Evolutionary conservation across 208 protist genomes (phyloP).

Genomic region (Acanthamoeba castellanii): DNA sequence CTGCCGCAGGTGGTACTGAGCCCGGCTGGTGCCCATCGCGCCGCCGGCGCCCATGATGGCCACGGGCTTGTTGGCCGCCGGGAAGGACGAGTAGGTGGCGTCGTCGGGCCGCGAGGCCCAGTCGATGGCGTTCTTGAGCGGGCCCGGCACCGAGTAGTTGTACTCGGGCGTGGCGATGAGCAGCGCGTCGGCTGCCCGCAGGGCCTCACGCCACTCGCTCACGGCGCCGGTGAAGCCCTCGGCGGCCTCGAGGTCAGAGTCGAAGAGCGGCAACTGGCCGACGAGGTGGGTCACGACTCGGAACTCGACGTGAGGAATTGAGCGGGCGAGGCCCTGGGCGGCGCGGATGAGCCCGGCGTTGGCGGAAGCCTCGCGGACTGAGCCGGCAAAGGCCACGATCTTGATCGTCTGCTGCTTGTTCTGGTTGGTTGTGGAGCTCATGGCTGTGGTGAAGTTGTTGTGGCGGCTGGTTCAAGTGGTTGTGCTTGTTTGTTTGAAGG

Average conservation of each 20-base stretch:
- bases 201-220: background rate
- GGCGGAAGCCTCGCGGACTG: background rate
- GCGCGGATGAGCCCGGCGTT: background rate
- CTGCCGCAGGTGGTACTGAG: background rate
- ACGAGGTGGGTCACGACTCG: background rate
- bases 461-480: too few species aligned
- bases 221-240: background rate
- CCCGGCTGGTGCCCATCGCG: background rate
- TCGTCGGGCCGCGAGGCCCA: background rate
- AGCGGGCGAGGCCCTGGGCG: background rate
- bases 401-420: background rate
- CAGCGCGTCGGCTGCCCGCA: background rate
- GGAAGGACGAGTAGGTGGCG: background rate
- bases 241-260: background rate
- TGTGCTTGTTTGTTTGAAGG: too few species aligned
- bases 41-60: conserved; percentile 33
- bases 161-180: conserved; percentile 13
- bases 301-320: background rate
- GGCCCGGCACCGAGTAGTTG: background rate
- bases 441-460: background rate
- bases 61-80: background rate
- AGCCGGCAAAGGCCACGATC: too few species aligned
- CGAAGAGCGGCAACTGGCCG: background rate
- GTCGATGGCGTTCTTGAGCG: conserved; percentile 21
- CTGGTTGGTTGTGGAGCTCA: too few species aligned